Conservation (phyloP, 2,329 filamentous ascomycete species). For the Sarocladium oryzae region DNA sequence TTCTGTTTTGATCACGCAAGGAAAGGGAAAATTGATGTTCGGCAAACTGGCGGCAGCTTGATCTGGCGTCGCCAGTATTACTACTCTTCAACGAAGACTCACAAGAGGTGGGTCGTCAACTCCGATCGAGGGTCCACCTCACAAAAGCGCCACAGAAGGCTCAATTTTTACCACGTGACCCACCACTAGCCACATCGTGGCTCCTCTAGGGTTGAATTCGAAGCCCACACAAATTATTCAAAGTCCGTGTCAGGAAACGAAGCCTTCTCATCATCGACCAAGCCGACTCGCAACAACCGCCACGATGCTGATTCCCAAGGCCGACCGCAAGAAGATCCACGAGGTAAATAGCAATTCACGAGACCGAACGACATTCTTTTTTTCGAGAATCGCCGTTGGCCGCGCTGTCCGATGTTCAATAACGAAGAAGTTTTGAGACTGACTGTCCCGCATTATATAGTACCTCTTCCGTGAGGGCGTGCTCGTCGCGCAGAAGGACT, state of each 20-base stretch:
- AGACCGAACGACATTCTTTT: constrained; percentile 4
- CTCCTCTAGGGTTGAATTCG: constrained; percentile 28
- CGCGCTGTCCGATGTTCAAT: background rate
- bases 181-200: constrained; percentile 26
- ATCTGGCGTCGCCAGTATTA: no score
- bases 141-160: background rate
- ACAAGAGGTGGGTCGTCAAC: no score
- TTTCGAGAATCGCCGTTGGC: constrained; percentile 1
- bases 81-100: no score
- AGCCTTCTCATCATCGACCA: constrained; percentile 43
- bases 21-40: no score
- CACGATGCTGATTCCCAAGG: constrained; percentile 98
- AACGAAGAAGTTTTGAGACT: constrained; percentile 1
- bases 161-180: constrained; percentile 21
- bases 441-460: constrained; percentile 34
- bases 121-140: no score
- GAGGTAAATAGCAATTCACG: constrained; percentile 42
- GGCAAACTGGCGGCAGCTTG: no score
- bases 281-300: constrained; percentile 37
- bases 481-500: constrained; percentile 99
- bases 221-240: constrained; percentile 38
- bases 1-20: background rate
- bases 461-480: constrained; percentile 94
- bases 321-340: constrained; percentile 99
- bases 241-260: constrained; percentile 16